These are phyloP conservation scores for Trametes maxima DNA, from an alignment of 768 basidiomycete genomes.

Conservation along the genomic window DNA sequence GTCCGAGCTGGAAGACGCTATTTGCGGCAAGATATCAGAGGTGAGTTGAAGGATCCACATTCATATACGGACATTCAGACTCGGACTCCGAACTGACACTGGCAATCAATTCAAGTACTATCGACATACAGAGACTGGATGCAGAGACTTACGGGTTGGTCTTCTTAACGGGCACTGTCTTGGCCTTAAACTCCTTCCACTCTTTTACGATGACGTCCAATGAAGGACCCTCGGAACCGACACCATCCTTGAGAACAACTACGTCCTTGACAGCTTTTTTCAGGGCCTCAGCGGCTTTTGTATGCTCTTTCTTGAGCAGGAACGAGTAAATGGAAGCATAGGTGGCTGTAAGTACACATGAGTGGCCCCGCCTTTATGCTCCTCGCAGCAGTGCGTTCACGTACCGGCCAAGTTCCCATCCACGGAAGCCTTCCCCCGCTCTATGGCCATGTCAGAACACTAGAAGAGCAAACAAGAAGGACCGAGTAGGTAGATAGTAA, in stretches of 20 bases:
- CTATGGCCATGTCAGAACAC: constrained; percentile 5
- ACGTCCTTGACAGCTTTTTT: constrained; percentile 71
- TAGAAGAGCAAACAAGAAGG: neutral
- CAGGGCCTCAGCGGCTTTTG: constrained; percentile 71
- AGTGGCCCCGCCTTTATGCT: neutral
- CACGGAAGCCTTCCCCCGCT: constrained; percentile 2
- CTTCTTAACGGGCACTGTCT: constrained; percentile 1
- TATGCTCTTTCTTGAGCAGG: constrained; percentile 63
- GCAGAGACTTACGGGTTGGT: constrained; percentile 30
- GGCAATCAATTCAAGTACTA: neutral
- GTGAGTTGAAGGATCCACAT: neutral
- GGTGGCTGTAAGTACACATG: constrained; percentile 48
- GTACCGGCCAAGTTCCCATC: constrained; percentile 23
- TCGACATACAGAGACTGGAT: neutral
- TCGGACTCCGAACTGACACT: constrained; percentile 16
- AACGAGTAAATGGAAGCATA: constrained; percentile 80
- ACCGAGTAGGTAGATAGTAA: neutral
- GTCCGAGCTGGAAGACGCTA: constrained; percentile 31
- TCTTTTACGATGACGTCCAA: constrained; percentile 66
- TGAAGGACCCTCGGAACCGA: constrained; percentile 49
- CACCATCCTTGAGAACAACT: constrained; percentile 60
- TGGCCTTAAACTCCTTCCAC: constrained; percentile 51
- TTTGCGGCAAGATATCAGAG: constrained; percentile 10
- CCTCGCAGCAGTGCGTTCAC: neutral
- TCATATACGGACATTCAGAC: constrained; percentile 26